Evolutionary conservation across 2,329 filamentous ascomycete species (phyloP).

Genomic region (Colletotrichum spaethianum): DNA sequence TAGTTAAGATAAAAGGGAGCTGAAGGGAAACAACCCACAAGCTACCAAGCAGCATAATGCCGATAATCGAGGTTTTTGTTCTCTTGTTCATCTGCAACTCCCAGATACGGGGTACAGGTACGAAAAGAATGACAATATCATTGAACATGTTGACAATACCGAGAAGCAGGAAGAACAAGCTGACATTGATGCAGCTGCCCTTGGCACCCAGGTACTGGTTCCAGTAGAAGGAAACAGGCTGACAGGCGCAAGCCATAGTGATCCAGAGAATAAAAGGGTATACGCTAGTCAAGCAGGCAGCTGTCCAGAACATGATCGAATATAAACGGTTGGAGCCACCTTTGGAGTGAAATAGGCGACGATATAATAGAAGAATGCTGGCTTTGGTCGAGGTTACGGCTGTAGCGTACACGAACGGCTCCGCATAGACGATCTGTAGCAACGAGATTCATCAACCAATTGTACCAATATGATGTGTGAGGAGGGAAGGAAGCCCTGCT

Average conservation of each 20-base stretch:
- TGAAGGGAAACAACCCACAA: conserved; percentile 22
- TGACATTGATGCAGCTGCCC: conserved; percentile 27
- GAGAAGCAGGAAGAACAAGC: conserved; percentile 20
- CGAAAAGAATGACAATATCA: conserved; percentile 37
- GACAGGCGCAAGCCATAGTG: conserved; percentile 29
- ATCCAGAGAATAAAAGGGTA: conserved; percentile 35
- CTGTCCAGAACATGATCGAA: conserved; percentile 18
- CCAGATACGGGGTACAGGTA: conserved; percentile 35
- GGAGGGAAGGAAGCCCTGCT: too few relatives aligned
- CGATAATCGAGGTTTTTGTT: conserved; percentile 29
- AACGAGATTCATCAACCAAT: neutral
- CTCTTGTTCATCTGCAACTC: conserved; percentile 34
- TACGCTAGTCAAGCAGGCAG: conserved; percentile 6
- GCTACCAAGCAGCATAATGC: conserved; percentile 29
- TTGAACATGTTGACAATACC: conserved; percentile 35
- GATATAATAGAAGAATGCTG: conserved; percentile 37
- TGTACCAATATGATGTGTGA: too few relatives aligned
- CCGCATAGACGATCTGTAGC: conserved; percentile 33
- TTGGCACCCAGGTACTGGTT: conserved; percentile 21
- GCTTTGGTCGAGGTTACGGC: conserved; percentile 34
- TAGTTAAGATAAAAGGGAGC: neutral
- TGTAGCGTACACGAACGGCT: conserved; percentile 34
- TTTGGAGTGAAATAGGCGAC: conserved; percentile 18
- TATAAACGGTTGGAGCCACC: neutral
- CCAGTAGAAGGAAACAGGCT: conserved; percentile 30